Conservation (phyloP, 2,329 filamentous ascomycete species). For the Neonectria coccinea region DNA sequence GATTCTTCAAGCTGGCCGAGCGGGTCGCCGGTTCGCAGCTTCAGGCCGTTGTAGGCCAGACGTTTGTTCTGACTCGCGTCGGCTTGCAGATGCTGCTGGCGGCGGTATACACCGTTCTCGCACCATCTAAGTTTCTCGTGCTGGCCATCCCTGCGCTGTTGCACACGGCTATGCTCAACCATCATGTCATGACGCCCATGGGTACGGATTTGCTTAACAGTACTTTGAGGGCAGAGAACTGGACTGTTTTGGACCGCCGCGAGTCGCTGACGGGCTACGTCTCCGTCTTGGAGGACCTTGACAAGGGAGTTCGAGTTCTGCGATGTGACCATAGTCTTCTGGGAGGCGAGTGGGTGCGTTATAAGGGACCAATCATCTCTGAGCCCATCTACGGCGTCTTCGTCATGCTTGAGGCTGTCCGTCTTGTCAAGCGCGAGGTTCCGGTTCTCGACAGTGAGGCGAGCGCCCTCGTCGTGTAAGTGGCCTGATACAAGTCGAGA, state of each 20-base stretch:
- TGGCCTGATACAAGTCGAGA: slow-evolving; percentile 21
- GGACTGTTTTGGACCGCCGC: slow-evolving; percentile 80
- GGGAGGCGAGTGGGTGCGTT: slow-evolving; percentile 86
- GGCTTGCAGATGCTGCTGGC: slow-evolving; percentile 78
- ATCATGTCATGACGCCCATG: slow-evolving; percentile 73
- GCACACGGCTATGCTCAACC: slow-evolving; percentile 78
- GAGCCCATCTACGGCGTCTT: slow-evolving; percentile 98
- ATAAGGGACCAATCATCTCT: slow-evolving; percentile 66
- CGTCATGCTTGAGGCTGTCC: slow-evolving; percentile 91
- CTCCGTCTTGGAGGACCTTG: slow-evolving; percentile 83
- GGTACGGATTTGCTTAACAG: slow-evolving; percentile 73
- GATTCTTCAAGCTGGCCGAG: slow-evolving; percentile 69
- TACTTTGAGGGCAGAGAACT: slow-evolving; percentile 74
- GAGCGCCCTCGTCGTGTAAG: slow-evolving; percentile 87
- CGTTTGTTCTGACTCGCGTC: slow-evolving; percentile 75
- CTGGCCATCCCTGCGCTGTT: slow-evolving; percentile 78
- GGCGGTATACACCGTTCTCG: slow-evolving; percentile 71
- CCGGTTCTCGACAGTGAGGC: slow-evolving; percentile 72
- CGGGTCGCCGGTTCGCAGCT: slow-evolving; percentile 54
- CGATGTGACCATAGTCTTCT: slow-evolving; percentile 94
- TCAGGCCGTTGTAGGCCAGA: slow-evolving; percentile 67
- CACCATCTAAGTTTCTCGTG: slow-evolving; percentile 76
- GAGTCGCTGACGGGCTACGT: slow-evolving; percentile 94
- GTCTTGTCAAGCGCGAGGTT: slow-evolving; percentile 75
- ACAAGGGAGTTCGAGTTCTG: slow-evolving; percentile 81